phyloP scores from a whole-genome alignment of 2,329 filamentous ascomycete genomes.

The Ambrosiella beaveri region DNA sequence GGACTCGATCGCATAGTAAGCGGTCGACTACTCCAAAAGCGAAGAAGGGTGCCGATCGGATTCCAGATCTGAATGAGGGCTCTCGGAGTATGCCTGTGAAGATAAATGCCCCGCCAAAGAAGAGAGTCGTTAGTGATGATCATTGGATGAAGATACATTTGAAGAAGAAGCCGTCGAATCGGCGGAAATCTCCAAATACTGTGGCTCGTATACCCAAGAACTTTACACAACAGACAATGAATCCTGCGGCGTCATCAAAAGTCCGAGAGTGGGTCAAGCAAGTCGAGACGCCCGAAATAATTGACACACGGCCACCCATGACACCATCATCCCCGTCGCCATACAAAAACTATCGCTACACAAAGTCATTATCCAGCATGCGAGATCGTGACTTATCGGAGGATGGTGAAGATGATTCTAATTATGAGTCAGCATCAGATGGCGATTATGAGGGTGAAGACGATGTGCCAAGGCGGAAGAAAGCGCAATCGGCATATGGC shows the following conservation, averaged over 20 bases:
- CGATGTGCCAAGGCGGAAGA: neutral
- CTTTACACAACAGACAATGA: slow-evolving; percentile 36
- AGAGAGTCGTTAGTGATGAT: slow-evolving; percentile 81
- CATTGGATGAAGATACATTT: slow-evolving; percentile 59
- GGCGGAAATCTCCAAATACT: slow-evolving; percentile 16
- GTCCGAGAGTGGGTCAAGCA: slow-evolving; percentile 44
- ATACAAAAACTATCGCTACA: slow-evolving; percentile 7
- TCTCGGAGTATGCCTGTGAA: slow-evolving; percentile 16
- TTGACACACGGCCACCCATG: neutral
- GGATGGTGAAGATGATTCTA: slow-evolving; percentile 1
- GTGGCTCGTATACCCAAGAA: slow-evolving; percentile 34
- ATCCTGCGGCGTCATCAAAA: slow-evolving; percentile 39
- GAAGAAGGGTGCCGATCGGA: neutral
- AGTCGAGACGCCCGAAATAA: slow-evolving; percentile 31
- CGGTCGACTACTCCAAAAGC: slow-evolving; percentile 2
- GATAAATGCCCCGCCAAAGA: slow-evolving; percentile 52
- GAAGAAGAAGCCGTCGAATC: slow-evolving; percentile 26
- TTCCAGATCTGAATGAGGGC: slow-evolving; percentile 6
- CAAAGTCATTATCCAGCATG: slow-evolving; percentile 10
- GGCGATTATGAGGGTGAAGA: neutral
- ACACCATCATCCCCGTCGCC: slow-evolving; percentile 2
- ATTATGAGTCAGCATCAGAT: slow-evolving; percentile 4
- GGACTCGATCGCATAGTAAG: slow-evolving; percentile 34
- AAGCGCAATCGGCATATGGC: slow-evolving; percentile 1
- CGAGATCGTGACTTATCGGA: slow-evolving; percentile 1